phyloP scores from a whole-genome alignment of 139 green algal species.

The Haematococcus sp. region DNA sequence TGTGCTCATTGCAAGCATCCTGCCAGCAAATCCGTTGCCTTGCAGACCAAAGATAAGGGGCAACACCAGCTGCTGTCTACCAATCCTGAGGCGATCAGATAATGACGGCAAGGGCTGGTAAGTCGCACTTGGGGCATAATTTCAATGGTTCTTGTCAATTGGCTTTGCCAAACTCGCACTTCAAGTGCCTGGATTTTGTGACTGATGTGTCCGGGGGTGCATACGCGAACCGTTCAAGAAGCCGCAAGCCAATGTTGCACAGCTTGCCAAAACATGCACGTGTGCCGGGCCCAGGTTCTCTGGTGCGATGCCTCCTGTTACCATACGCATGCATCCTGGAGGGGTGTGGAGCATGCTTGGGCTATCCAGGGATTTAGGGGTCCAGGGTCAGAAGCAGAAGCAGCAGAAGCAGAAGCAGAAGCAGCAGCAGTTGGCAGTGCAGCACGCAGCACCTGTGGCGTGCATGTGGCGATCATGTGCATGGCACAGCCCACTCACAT shows the following conservation, averaged over 20 bases:
- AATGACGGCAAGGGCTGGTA: neutral
- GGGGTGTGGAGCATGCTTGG: neutral
- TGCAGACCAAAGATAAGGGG: no score
- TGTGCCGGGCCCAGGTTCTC: neutral
- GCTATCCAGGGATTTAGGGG: neutral
- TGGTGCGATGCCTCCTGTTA: neutral
- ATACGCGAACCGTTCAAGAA: no score
- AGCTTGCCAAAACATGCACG: neutral
- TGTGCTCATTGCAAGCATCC: no score
- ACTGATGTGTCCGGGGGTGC: no score
- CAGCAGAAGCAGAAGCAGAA: slow-evolving; percentile 2
- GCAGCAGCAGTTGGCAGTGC: no score
- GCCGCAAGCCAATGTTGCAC: no score
- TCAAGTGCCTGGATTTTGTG: neutral
- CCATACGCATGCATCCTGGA: neutral
- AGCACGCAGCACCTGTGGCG: no score
- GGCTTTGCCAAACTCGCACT: neutral
- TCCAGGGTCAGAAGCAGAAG: neutral
- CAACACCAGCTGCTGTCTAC: no score
- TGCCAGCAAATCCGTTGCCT: no score
- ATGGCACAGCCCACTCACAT: no score
- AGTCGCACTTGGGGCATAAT: neutral
- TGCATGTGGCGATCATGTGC: no score
- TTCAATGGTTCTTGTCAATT: neutral
- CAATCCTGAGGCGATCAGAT: no score